phyloP scores from a whole-genome alignment of 2,329 filamentous ascomycete genomes.

The Arthrocladium fulminans region DNA sequence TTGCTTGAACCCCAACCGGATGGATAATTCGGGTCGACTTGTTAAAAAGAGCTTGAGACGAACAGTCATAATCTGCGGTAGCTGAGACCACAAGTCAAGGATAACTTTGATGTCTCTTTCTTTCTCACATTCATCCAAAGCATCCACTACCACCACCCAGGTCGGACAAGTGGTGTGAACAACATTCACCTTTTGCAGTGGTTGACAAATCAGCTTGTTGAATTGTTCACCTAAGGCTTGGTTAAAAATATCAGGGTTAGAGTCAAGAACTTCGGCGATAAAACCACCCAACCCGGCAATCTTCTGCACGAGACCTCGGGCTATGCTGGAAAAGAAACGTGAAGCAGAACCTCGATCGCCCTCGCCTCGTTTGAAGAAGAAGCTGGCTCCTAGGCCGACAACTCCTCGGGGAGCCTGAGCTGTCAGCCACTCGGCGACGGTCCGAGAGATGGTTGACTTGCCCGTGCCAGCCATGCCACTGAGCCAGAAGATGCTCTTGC shows the following conservation, averaged over 20 bases:
- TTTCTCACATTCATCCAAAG: constrained; percentile 26
- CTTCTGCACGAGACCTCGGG: constrained; percentile 25
- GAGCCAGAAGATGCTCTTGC: no score
- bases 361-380: constrained; percentile 39
- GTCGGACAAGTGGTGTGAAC: constrained; percentile 6
- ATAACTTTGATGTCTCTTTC: constrained; percentile 19
- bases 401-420: no score
- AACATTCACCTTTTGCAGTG: constrained; percentile 13
- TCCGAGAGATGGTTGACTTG: no score
- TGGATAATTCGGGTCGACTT: constrained; percentile 24
- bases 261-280: constrained; percentile 19
- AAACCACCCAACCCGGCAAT: constrained; percentile 26
- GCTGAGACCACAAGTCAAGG: constrained; percentile 15
- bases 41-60: constrained; percentile 24
- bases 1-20: constrained; percentile 20
- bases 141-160: constrained; percentile 25
- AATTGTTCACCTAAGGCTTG: constrained; percentile 26
- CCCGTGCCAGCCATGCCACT: no score
- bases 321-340: constrained; percentile 37
- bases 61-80: constrained; percentile 17
- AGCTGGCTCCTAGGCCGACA: no score
- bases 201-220: constrained; percentile 23
- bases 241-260: constrained; percentile 23
- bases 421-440: no score
- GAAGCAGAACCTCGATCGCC: constrained; percentile 30